These are phyloP conservation scores for Metschnikowia chrysomelidarum DNA, from an alignment of 805 yeast species.

Conservation along the genomic window DNA sequence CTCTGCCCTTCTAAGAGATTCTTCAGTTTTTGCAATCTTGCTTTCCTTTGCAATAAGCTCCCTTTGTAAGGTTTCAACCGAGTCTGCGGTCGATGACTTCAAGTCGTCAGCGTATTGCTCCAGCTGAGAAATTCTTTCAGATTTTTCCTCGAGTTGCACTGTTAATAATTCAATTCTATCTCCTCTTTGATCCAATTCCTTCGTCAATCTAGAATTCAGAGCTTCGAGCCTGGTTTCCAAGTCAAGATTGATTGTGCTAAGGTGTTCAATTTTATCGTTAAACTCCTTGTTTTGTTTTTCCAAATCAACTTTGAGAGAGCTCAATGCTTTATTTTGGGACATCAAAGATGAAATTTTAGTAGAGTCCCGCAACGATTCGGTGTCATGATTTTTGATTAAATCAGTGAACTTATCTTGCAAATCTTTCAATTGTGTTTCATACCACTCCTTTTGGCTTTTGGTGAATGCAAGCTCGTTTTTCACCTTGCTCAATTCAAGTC, in stretches of 20 bases:
- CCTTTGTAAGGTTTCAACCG: constrained; percentile 32
- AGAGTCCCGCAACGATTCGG: constrained; percentile 30
- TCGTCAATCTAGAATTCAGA: constrained; percentile 46
- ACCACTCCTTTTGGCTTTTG: constrained; percentile 40
- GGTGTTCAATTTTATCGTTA: constrained; percentile 39
- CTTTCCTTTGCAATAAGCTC: constrained; percentile 40
- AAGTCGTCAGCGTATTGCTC: constrained; percentile 47
- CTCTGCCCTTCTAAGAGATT: constrained; percentile 38
- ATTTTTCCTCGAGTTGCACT: constrained; percentile 49
- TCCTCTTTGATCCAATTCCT: constrained; percentile 50
- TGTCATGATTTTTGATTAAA: constrained; percentile 37
- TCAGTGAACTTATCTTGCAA: constrained; percentile 39
- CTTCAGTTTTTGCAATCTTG: constrained; percentile 28
- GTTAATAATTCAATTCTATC: constrained; percentile 58
- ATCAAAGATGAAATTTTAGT: constrained; percentile 29
- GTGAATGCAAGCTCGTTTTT: constrained; percentile 34
- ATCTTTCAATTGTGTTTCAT: constrained; percentile 34
- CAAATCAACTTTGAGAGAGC: constrained; percentile 28
- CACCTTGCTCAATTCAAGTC: constrained; percentile 34
- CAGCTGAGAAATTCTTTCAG: constrained; percentile 50
- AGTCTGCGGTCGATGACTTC: constrained; percentile 36
- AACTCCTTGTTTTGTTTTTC: constrained; percentile 44
- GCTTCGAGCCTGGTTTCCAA: constrained; percentile 31
- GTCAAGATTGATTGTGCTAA: constrained; percentile 19
- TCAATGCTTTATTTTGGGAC: constrained; percentile 28